Base-by-base conservation (phyloP, 202 grass and related monocot species). In the Cymbopogon flexuosus region DNA sequence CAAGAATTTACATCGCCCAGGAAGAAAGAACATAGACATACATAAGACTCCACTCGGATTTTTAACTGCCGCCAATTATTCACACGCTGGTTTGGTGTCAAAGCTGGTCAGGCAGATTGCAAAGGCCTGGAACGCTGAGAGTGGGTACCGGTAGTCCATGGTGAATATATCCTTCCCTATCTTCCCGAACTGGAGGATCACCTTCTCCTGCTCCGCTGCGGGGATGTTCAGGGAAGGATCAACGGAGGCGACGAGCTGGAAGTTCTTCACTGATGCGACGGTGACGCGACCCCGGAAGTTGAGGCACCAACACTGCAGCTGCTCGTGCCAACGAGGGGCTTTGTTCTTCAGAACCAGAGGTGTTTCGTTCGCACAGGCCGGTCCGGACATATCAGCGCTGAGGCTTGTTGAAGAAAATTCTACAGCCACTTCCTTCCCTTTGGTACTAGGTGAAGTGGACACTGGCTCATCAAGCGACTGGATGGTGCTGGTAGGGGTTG, bases 121-220 rank as follows among this genome's bases (percentile, higher is more conserved):
- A 2, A 99, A 99, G 36, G 96, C 96, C 80, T 99, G 92, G 83
- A 99, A 99, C 0, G 90, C 90, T 0, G 96, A 99, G 56, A 99
- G 85, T 10, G 96, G 96, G 45, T 99, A 99, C 29, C 88, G 84
- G 37, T 99, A 99, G 64, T 99, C 96, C 92, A 99, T 96, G 8
- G 92, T 96, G 46, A 99, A 99, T 63, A 99, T 99, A 77, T 99
- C 96, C 72, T 99, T 99, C 16, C 96, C 96, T 3, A 99, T 99
- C 27, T 99, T 96, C 34, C 96, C 96, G 3, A 99, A 99, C 27
- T 99, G 96, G 61, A 99, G 91, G 74, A 99, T 93, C 23, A 93
- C 96, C 40, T 88, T 99, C 56, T 99, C 96, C 73, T 95, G 92
- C 77, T 95, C 92, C 0, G 78, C 82, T 0, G 83, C 77, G 9